Conservation (phyloP, 441 rosid genomes). For the Erodium moschatum region DNA sequence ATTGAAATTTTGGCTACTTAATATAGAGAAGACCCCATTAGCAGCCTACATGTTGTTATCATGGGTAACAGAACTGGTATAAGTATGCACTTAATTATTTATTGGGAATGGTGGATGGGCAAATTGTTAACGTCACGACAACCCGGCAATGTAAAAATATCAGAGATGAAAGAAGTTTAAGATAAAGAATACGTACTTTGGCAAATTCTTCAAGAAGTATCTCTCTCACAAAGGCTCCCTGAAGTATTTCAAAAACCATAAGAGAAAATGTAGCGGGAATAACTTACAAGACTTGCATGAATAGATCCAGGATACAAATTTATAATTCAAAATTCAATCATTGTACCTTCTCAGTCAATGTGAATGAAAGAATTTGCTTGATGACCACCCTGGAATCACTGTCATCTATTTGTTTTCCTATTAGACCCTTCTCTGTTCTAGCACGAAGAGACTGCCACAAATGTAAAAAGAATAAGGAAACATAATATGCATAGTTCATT, state of each 20-base stretch:
- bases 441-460: conserved; percentile 77
- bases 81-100: neutral
- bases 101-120: conserved; percentile 1
- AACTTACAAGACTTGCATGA: conserved; percentile 5
- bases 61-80: neutral
- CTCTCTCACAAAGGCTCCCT: conserved; percentile 89
- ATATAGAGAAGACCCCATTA: neutral
- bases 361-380: conserved; percentile 74
- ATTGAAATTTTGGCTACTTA: neutral
- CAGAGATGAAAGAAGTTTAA: conserved; percentile 9
- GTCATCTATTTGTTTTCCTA: conserved; percentile 38
- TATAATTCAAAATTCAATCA: conserved; percentile 14
- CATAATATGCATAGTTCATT: neutral
- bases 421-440: conserved; percentile 49
- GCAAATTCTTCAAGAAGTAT: conserved; percentile 77
- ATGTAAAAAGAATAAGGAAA: neutral
- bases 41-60: neutral
- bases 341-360: conserved; percentile 71
- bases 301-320: neutral
- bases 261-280: neutral
- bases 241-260: conserved; percentile 22
- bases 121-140: neutral
- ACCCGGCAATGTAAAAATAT: neutral
- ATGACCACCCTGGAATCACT: conserved; percentile 43
- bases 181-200: conserved; percentile 46